Evolutionary conservation across 1,284 basidiomycete genomes (phyloP).

Genomic region (Naganishia sp.): DNA sequence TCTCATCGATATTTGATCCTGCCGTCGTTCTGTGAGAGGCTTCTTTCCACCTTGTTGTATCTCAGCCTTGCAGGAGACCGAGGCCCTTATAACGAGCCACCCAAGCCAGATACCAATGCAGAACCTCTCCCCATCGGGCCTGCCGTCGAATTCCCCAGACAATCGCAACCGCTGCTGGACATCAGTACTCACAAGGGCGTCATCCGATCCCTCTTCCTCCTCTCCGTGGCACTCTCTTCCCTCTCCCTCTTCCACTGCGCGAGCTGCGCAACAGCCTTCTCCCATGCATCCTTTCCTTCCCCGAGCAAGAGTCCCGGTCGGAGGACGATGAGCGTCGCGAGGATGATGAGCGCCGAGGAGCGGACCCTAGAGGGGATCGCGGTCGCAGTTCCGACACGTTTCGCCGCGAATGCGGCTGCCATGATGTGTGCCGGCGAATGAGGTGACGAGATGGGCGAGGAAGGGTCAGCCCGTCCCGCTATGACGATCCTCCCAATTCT

Average conservation of each 20-base stretch:
- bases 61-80: no score
- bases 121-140: no score
- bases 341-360: constrained; percentile 13
- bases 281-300: background rate
- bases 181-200: constrained; percentile 47
- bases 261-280: background rate
- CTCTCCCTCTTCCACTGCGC: constrained; percentile 42
- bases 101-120: no score
- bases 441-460: background rate
- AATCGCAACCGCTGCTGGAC: no score
- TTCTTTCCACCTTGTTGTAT: no score
- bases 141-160: no score
- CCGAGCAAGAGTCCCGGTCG: constrained; percentile 17
- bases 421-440: background rate
- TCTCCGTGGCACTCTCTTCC: constrained; percentile 37
- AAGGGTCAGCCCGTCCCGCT: no score
- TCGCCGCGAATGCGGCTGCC: background rate
- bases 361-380: constrained; percentile 1
- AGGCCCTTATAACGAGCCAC: no score
- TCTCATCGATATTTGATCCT: no score
- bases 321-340: constrained; percentile 18
- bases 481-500: no score
- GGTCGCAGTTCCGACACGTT: background rate
- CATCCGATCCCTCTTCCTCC: constrained; percentile 43
- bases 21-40: no score